Base-by-base conservation (phyloP, 2,329 filamentous ascomycete genomes). In the Penicillium janthinellum region DNA sequence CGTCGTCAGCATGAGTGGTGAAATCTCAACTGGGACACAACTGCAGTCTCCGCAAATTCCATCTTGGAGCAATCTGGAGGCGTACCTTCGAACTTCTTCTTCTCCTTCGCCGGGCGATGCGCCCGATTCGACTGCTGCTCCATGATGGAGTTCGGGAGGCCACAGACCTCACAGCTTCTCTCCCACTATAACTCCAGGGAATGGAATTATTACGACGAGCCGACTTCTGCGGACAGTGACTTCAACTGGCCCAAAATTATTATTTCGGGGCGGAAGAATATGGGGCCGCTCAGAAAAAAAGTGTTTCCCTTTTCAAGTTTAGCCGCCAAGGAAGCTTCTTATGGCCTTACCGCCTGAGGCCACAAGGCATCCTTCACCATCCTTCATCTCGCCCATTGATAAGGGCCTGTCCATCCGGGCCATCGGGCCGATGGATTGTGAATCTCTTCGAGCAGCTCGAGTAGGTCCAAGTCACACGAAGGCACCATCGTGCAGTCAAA, bases 61-160 rank as follows among this genome's bases (percentile, higher is more conserved):
- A 55, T 34, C 34, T 35, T 50, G 60, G 42, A 59, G 51, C 41
- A 37, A 45, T 62, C 45, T 54, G 49, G 52, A 58, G 47, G 61
- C 73, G 85, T 87, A 74, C 86, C 88, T 45, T 87, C 73, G 50
- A 76, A 83, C 76, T 89, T 86, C 82, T 96, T 96, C 83, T 96
- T 96, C 79, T 95, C 91, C 79, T 96, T 97, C 34, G 88, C 81
- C 72, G 91, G 88, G 71, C 93, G 85, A 82, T 98, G 94, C 70
- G 92, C 86, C 78, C 91, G 88, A 73, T 98, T 92, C 47, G 84
- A 77, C 81, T 97, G 93, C 63, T 92, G 85, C 75, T 93, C 90
- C 90, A 92, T 93, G 69, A 64, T 83, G 60, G 52, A 59, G 57
- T 62, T 54, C 63, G 53, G 55, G 66, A 74, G 72, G 69, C 67